Percentiles rank a stretch among this genome's conserved stretches.
Evolutionary conservation across 2,329 filamentous ascomycete genomes (phyloP).

Genomic region (Helotiales sp.): DNA sequence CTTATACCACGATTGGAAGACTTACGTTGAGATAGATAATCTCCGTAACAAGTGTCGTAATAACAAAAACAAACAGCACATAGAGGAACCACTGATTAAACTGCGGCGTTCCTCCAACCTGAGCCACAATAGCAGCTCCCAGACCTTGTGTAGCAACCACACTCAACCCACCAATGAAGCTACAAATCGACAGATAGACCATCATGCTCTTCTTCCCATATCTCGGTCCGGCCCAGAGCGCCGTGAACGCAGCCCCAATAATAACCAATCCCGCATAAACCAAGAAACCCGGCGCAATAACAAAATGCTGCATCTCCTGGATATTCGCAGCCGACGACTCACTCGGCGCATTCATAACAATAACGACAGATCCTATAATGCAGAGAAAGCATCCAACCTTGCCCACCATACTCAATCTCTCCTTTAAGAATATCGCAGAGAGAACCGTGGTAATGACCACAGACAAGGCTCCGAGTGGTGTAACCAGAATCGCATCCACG

Average conservation of each 20-base stretch:
- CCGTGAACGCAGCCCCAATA: constrained; percentile 68
- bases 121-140: constrained; percentile 86
- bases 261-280: constrained; percentile 82
- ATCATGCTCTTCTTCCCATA: constrained; percentile 98
- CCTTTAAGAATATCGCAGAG: constrained; percentile 93
- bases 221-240: constrained; percentile 78
- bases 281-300: constrained; percentile 84
- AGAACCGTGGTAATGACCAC: constrained; percentile 91
- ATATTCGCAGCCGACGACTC: constrained; percentile 85
- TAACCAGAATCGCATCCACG: constrained; percentile 93
- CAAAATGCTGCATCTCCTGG: constrained; percentile 87
- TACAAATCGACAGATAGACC: constrained; percentile 95
- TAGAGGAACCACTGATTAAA: constrained; percentile 99
- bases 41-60: constrained; percentile 85
- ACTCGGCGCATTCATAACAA: constrained; percentile 88
- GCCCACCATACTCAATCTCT: constrained; percentile 90
- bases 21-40: constrained; percentile 95
- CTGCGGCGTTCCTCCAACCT: constrained; percentile 77
- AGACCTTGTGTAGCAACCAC: constrained; percentile 94
- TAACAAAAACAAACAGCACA: constrained; percentile 85
- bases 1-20: constrained; percentile 24
- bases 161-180: constrained; percentile 88
- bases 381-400: constrained; percentile 96
- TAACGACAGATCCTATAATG: constrained; percentile 89
- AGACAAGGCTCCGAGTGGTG: constrained; percentile 84